These are phyloP conservation scores for Ustulina deusta DNA, from an alignment of 2,329 filamentous ascomycete genomes.

Conservation along the genomic window DNA sequence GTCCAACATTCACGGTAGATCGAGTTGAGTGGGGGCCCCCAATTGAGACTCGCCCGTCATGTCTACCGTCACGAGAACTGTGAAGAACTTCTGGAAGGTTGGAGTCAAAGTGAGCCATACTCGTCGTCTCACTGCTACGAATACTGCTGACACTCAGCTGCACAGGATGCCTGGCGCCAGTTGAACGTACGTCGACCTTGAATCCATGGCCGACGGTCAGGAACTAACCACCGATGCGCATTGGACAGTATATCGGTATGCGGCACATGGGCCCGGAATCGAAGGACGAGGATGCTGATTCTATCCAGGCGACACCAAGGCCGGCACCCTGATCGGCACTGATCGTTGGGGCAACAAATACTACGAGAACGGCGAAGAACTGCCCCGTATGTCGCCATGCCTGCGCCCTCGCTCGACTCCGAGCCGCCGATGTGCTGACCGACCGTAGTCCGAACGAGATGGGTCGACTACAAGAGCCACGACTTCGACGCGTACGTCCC, in stretches of 20 bases:
- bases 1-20: conserved; percentile 35
- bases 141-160: conserved; percentile 53
- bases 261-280: not conserved
- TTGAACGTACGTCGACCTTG: conserved; percentile 77
- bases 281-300: conserved; percentile 32
- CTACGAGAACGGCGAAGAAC: conserved; percentile 95
- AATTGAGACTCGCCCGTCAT: conserved; percentile 65
- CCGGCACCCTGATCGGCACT: conserved; percentile 83
- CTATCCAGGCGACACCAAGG: conserved; percentile 89
- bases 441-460: conserved; percentile 84
- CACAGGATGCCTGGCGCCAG: conserved; percentile 89
- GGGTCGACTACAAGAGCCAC: conserved; percentile 94
- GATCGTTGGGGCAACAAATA: conserved; percentile 98
- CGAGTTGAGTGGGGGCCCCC: conserved; percentile 5
- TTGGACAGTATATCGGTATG: conserved; percentile 68
- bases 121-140: not conserved
- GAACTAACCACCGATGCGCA: conserved; percentile 44
- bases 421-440: conserved; percentile 27
- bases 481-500: conserved; percentile 79
- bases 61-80: conserved; percentile 90
- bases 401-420: not conserved
- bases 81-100: conserved; percentile 87
- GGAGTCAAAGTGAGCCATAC: conserved; percentile 79
- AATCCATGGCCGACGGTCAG: conserved; percentile 45
- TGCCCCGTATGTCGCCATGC: conserved; percentile 75